Percentiles rank a stretch among this genome's conserved stretches.
Evolutionary conservation across 129 eudicot species (phyloP).

Genomic region (Artemisia argyi): DNA sequence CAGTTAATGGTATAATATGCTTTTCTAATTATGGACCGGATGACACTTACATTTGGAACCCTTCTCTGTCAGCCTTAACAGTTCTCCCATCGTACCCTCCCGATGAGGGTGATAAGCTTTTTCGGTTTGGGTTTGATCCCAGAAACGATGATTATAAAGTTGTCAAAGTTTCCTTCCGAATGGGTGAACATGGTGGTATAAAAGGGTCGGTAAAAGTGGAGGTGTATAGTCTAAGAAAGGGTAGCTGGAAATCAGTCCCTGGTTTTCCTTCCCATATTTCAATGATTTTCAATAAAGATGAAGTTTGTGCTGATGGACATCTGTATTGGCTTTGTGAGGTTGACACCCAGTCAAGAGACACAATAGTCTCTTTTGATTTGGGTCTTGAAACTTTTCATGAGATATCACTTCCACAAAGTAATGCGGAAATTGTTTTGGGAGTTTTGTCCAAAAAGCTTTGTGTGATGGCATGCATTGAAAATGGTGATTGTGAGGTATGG

Average conservation of each 20-base stretch:
- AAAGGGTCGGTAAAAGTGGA: background rate
- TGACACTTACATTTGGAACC: conserved; percentile 7
- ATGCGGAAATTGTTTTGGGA: background rate
- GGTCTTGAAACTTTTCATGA: background rate
- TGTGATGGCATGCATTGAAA: background rate
- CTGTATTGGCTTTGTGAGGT: background rate
- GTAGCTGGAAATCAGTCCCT: background rate
- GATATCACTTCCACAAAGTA: background rate
- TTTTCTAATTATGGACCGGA: background rate
- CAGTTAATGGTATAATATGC: conserved; percentile 5
- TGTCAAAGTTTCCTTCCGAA: background rate
- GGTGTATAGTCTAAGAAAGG: background rate
- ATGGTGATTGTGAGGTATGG: background rate
- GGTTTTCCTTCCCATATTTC: background rate
- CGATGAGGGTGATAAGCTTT: background rate
- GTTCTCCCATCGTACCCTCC: background rate
- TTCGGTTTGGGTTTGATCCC: conserved; percentile 12
- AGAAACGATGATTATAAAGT: conserved; percentile 1
- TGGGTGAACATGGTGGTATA: background rate
- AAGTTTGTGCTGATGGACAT: background rate
- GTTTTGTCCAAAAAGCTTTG: background rate
- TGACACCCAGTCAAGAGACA: background rate
- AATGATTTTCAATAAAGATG: background rate
- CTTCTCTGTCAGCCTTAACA: background rate
- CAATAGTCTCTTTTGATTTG: background rate